Evolutionary conservation across 139 green algal genomes (phyloP).

Genomic region (Astrephomene gubernaculifera): DNA sequence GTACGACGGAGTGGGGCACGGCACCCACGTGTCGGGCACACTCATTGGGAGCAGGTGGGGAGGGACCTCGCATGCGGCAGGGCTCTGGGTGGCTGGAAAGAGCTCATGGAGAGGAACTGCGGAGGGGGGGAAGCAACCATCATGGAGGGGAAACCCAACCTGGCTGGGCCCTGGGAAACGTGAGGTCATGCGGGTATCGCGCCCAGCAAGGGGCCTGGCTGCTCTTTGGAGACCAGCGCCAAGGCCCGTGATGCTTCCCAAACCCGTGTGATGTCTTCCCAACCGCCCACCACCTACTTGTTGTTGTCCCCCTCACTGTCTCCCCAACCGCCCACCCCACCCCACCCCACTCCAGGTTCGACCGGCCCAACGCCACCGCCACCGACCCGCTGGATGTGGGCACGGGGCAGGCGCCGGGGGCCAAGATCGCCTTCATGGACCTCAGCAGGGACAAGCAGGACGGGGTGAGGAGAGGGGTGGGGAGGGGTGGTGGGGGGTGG

Average conservation of each 20-base stretch:
- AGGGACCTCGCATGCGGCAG: no score
- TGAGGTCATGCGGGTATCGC: no score
- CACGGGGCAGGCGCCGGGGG: slow-evolving; percentile 84
- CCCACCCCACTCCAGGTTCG: neutral
- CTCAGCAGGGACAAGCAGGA: slow-evolving; percentile 43
- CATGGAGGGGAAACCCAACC: no score
- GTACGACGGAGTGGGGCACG: slow-evolving; percentile 86
- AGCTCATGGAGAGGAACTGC: no score
- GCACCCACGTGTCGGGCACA: slow-evolving; percentile 89
- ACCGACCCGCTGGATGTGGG: slow-evolving; percentile 14
- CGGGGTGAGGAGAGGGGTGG: slow-evolving; percentile 10
- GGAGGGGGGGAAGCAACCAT: no score
- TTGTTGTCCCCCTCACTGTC: neutral
- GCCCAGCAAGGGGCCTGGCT: no score
- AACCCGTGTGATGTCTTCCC: no score
- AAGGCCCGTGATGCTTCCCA: no score
- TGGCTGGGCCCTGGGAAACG: no score
- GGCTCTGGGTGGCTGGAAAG: no score
- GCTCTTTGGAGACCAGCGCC: no score
- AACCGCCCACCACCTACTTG: no score
- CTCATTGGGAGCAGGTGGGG: slow-evolving; percentile 67
- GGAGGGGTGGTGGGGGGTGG: neutral
- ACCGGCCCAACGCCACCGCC: neutral
- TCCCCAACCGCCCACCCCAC: neutral
- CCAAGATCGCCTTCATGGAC: slow-evolving; percentile 89